phyloP scores from a whole-genome alignment of 345 rosid species.

The Carallia pectinifolia region DNA sequence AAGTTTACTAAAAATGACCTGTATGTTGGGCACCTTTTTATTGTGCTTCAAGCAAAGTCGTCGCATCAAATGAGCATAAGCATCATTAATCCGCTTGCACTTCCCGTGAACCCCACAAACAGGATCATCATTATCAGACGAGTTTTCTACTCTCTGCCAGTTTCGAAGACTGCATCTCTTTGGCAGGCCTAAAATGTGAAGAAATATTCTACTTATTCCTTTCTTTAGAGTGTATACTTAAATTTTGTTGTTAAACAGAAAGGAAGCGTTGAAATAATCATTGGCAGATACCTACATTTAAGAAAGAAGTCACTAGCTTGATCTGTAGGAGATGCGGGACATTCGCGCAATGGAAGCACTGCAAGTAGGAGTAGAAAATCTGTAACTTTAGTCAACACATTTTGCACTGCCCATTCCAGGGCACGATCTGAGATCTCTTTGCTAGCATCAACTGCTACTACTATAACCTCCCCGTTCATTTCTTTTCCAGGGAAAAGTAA shows the following conservation, averaged over 20 bases:
- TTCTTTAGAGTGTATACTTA: too few species aligned
- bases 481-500: background rate
- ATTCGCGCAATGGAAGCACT: conserved; percentile 28
- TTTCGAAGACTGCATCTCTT: conserved; percentile 21
- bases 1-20: background rate
- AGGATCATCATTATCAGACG: background rate
- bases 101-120: background rate
- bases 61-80: conserved; percentile 31
- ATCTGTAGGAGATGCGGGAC: background rate
- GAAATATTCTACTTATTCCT: background rate
- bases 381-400: conserved; percentile 16
- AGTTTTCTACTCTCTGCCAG: conserved; percentile 1
- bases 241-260: too few species aligned
- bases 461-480: conserved; percentile 36
- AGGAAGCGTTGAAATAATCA: background rate
- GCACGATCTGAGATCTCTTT: conserved; percentile 36
- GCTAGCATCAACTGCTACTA: conserved; percentile 41
- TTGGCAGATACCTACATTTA: conserved; percentile 20
- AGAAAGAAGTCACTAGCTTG: conserved; percentile 6
- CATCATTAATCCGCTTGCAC: conserved; percentile 14
- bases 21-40: conserved; percentile 15
- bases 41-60: conserved; percentile 26
- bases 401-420: conserved; percentile 35
- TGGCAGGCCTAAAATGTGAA: conserved; percentile 23
- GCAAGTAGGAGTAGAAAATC: conserved; percentile 36